Conservation (phyloP, 306 rosid species). For the Corylus heterophylla region DNA sequence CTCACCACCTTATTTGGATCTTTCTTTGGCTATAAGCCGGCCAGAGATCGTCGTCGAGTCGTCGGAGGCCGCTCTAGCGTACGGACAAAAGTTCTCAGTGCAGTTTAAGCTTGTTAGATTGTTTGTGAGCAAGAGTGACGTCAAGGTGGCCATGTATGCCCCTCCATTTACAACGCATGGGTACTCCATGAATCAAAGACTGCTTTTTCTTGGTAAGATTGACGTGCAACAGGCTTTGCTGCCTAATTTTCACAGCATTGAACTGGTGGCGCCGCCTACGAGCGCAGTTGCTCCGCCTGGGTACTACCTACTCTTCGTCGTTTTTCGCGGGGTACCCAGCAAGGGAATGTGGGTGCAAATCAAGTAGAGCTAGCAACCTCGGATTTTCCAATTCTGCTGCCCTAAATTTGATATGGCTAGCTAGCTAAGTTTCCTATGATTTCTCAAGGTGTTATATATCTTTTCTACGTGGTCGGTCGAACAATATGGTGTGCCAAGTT, state of each 20-base stretch:
- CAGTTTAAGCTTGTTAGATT: constrained; percentile 18
- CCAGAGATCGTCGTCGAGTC: constrained; percentile 29
- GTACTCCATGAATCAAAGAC: constrained; percentile 72
- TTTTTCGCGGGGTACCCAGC: constrained; percentile 79
- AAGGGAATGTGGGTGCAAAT: constrained; percentile 64
- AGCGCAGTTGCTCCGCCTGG: constrained; percentile 70
- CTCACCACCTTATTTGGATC: constrained; percentile 71
- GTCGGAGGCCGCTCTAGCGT: neutral
- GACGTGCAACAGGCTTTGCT: neutral
- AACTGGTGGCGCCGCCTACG: constrained; percentile 43
- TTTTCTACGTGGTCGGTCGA: too few relatives aligned
- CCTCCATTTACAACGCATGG: constrained; percentile 98
- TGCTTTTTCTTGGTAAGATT: constrained; percentile 32
- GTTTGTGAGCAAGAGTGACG: constrained; percentile 12
- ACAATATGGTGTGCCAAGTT: too few relatives aligned
- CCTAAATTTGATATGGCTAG: neutral
- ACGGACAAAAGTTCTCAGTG: constrained; percentile 25
- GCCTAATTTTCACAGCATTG: constrained; percentile 6
- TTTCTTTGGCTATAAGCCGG: neutral
- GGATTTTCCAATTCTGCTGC: neutral
- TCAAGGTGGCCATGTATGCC: constrained; percentile 59
- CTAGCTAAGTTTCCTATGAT: too few relatives aligned
- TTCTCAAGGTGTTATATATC: too few relatives aligned
- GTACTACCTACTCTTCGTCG: constrained; percentile 60
- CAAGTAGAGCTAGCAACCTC: neutral